Percentiles rank a stretch among this genome's conserved stretches.
These are phyloP conservation scores for Meyerozyma sp. DNA, from an alignment of 1,139 yeast genomes.

Conservation along the genomic window DNA sequence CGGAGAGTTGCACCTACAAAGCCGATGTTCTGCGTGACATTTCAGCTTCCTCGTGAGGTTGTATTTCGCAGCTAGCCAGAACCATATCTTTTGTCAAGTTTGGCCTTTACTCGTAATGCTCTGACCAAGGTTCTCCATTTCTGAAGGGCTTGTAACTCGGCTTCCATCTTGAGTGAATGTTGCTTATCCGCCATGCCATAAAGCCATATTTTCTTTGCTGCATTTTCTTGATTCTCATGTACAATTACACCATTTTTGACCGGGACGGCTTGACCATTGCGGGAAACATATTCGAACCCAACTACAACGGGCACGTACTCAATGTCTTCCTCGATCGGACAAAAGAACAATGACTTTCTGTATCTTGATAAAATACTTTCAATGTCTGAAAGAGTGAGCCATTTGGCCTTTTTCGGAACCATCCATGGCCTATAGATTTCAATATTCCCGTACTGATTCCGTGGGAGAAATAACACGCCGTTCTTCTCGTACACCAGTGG, in stretches of 20 bases:
- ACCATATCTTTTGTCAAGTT: not conserved
- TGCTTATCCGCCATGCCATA: conserved; percentile 6
- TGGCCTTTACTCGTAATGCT: not conserved
- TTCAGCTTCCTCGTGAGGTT: conserved; percentile 33
- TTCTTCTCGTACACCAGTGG: conserved; percentile 7
- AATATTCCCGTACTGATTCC: conserved; percentile 30
- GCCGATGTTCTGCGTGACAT: conserved; percentile 89
- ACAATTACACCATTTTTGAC: conserved; percentile 27
- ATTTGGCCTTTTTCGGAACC: conserved; percentile 28
- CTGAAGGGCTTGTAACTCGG: not conserved
- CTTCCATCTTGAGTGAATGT: not conserved
- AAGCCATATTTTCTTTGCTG: conserved; percentile 26
- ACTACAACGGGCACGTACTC: conserved; percentile 30
- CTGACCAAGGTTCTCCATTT: not conserved
- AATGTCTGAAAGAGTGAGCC: conserved; percentile 24
- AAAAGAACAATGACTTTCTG: conserved; percentile 5
- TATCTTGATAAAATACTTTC: conserved; percentile 17
- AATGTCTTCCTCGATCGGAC: conserved; percentile 7
- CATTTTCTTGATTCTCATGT: conserved; percentile 11
- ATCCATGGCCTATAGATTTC: conserved; percentile 27
- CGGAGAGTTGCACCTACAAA: conserved; percentile 57
- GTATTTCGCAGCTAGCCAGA: not conserved
- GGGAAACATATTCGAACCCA: conserved; percentile 25
- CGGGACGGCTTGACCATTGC: conserved; percentile 26
- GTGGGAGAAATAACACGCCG: conserved; percentile 17